Base-by-base conservation (phyloP, 1,139 yeast genomes). In the Yamadazyma diospyri region DNA sequence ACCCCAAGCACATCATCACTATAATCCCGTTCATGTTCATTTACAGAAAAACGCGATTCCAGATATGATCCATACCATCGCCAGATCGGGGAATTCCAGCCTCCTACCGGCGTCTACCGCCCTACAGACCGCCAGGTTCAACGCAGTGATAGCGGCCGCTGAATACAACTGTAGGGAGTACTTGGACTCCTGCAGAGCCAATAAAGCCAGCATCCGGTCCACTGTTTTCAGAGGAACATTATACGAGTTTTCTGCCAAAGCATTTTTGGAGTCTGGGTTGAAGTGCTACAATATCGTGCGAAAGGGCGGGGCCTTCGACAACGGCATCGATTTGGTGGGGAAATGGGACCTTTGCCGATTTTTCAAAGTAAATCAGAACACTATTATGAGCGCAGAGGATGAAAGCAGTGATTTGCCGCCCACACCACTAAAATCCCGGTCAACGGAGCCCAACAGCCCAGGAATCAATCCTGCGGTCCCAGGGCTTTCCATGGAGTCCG, bases 271-370 rank as follows among this genome's bases (percentile, higher is more conserved):
- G 34, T 36, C 56, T 2, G 51, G 61, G 30, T 55, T 79, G 18
- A 47, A 61, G 15, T 66, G 78, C 41, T 67, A 64, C 36, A 64
- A 70, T 35, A 32, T 68, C 27, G 33, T 51, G 4, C 51, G 66
- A 17, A 51, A 55, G 4, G 94, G 94, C 2, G 92, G 94, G 0
- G 64, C 85, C 0, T 73, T 74, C 40, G 95, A 85, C 49, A 72
- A 75, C 32, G 95, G 95, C 0, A 67, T 83, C 5, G 95, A 85
- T 52, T 60, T 84, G 1, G 57, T 69, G 10, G 86, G 85, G 0
- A 59, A 60, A 29, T 80, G 87, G 87, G 64, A 76, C 37, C 49
- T 79, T 17, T 32, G 44, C 2, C 50, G 48, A 15, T 64, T 55
- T 40, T 53, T 55, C 41, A 37, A 46, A 14, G 16, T 41, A 5